These are phyloP conservation scores for Suillus hirtellus DNA, from an alignment of 768 basidiomycete species.

Conservation along the genomic window DNA sequence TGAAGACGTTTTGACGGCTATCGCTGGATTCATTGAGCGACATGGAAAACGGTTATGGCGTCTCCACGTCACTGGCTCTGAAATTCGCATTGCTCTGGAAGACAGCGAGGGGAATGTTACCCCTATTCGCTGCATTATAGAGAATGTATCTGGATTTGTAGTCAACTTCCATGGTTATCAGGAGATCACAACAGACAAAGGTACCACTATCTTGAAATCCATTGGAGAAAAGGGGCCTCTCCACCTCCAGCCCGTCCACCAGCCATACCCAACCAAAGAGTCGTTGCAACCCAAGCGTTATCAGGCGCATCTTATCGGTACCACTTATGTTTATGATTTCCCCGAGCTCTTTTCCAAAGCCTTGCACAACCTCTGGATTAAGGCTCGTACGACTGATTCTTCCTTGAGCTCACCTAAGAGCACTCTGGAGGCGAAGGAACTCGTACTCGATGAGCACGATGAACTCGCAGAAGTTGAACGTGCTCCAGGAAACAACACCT, in stretches of 20 bases:
- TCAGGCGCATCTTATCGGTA: constrained; percentile 97
- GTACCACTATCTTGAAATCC: constrained; percentile 93
- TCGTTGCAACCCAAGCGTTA: constrained; percentile 98
- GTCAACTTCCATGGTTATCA: constrained; percentile 99
- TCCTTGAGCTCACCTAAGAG: constrained; percentile 73
- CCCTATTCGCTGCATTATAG: constrained; percentile 96
- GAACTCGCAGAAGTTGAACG: constrained; percentile 88
- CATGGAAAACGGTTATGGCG: constrained; percentile 99
- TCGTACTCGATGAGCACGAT: constrained; percentile 93
- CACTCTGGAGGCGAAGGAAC: constrained; percentile 81
- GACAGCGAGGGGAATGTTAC: constrained; percentile 94
- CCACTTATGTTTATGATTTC: constrained; percentile 99
- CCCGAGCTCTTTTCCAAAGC: constrained; percentile 99
- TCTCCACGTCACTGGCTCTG: constrained; percentile 95
- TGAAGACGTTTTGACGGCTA: constrained; percentile 94
- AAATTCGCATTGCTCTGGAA: constrained; percentile 93
- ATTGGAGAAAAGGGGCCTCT: constrained; percentile 97
- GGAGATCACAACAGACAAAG: constrained; percentile 95
- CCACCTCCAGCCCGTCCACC: constrained; percentile 93
- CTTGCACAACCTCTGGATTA: constrained; percentile 88
- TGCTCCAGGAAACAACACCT: constrained; percentile 89
- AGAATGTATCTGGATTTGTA: constrained; percentile 98
- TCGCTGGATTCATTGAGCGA: constrained; percentile 98
- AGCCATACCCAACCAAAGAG: constrained; percentile 95
- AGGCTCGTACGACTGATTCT: constrained; percentile 62